These are phyloP conservation scores for Bothriochloa decipiens DNA, from an alignment of 176 grass and related monocot genomes.

Conservation along the genomic window DNA sequence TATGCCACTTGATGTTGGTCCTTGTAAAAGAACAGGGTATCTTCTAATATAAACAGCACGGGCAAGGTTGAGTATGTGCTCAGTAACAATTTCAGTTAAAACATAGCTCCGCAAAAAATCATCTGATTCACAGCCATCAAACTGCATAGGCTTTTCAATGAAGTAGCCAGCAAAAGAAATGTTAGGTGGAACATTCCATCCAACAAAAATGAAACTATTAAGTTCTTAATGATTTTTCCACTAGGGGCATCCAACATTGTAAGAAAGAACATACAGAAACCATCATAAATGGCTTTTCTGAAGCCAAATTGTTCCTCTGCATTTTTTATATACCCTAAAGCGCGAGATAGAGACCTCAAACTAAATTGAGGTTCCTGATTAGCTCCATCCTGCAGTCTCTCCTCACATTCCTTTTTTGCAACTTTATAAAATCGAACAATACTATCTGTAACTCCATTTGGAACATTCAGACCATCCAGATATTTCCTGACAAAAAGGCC, in stretches of 20 bases:
- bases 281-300: conserved; percentile 90
- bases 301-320: conserved; percentile 68
- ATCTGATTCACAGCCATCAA: conserved; percentile 46
- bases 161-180: conserved; percentile 60
- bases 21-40: conserved; percentile 93
- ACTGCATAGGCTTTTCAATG: conserved; percentile 38
- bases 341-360: conserved; percentile 88
- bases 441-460: conserved; percentile 53
- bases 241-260: conserved; percentile 83
- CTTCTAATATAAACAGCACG: conserved; percentile 90
- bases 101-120: conserved; percentile 68
- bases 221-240: conserved; percentile 75
- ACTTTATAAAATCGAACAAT: conserved; percentile 87
- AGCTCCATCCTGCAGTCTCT: conserved; percentile 90
- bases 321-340: conserved; percentile 72
- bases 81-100: conserved; percentile 72
- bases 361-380: conserved; percentile 96
- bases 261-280: conserved; percentile 99
- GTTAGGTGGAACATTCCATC: conserved; percentile 54
- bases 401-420: conserved; percentile 78
- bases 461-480: conserved; percentile 59
- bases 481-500: conserved; percentile 80
- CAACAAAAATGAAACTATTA: conserved; percentile 62
- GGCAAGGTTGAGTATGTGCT: conserved; percentile 82
- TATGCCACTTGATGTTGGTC: conserved; percentile 95